Evolutionary conservation across 2,329 filamentous ascomycete species (phyloP), one percentile per base, ranked within the genome.

Genomic region (Colletotrichum paranaense): DNA sequence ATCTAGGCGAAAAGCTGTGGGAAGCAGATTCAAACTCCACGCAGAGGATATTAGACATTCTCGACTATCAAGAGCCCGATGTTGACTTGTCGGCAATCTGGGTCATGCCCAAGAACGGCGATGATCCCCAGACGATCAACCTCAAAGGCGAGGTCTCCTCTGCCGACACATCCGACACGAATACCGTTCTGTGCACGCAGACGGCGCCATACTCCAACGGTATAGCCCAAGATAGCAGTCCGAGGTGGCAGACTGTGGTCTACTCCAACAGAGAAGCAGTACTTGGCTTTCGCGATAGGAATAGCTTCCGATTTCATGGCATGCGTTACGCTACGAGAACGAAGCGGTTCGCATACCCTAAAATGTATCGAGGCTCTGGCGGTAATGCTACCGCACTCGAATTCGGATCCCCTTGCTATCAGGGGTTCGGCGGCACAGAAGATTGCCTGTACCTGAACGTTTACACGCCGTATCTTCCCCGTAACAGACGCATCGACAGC

Each of bases 301-400:
- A 83, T 26, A 84, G 83, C 14, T 89, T 89, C 76, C 86, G 87
- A 6, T 89, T 87, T 71, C 78, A 84, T 7, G 85, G 85, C 55
- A 76, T 87, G 49, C 80, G 83, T 58, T 86, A 85, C 74, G 84
- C 83, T 4, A 70, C 79, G 0, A 78, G 81, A 38, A 82, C 84
- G 1, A 74, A 79, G 53, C 79, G 85, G 30, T 86, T 86, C 75
- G 78, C 79, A 1, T 82, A 86, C 65, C 82, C 84, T 0, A 76
- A 74, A 53, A 77, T 78, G 5, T 83, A 85, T 72, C 71, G 78
- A 32, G 80, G 79, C 8, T 75, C 75, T 12, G 79, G 76, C 9
- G 72, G 69, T 8, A 76, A 77, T 19, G 76, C 77, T 16, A 76
- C 79, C 49, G 82, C 81, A 2, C 76, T 80, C 14, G 71, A 78